phyloP scores from a whole-genome alignment of 139 green algal species.

The Chloropicon primus region DNA sequence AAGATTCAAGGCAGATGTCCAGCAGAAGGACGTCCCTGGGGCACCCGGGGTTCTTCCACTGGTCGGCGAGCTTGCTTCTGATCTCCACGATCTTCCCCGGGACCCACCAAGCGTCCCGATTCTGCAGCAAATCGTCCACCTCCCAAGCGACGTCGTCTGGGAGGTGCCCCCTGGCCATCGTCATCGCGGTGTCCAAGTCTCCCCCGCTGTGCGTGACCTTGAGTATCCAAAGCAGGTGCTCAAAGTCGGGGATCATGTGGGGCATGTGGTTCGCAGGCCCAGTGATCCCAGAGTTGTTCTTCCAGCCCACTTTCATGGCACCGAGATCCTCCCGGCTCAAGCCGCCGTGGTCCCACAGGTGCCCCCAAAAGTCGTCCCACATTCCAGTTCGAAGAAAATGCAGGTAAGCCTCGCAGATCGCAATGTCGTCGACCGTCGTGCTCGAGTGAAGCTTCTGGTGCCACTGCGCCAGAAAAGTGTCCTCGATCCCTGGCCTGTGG shows the following conservation, averaged over 20 bases:
- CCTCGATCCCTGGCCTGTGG: slow-evolving; percentile 52
- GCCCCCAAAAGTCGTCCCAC: slow-evolving; percentile 41
- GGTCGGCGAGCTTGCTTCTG: slow-evolving; percentile 36
- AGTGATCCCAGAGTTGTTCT: slow-evolving; percentile 18
- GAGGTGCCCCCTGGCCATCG: slow-evolving; percentile 52
- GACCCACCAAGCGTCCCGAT: slow-evolving; percentile 80
- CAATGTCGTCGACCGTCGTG: slow-evolving; percentile 57
- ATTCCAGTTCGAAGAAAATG: slow-evolving; percentile 44
- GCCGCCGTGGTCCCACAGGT: slow-evolving; percentile 55
- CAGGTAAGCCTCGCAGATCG: slow-evolving; percentile 72
- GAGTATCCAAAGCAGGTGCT: slow-evolving; percentile 80
- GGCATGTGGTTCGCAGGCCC: slow-evolving; percentile 51
- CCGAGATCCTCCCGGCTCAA: slow-evolving; percentile 54
- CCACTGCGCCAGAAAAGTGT: slow-evolving; percentile 82
- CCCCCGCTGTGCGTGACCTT: slow-evolving; percentile 50
- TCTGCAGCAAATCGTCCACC: slow-evolving; percentile 56
- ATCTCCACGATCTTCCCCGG: slow-evolving; percentile 79
- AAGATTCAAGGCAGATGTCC: slow-evolving; percentile 79
- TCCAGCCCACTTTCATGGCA: slow-evolving; percentile 28
- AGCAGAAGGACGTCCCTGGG: slow-evolving; percentile 63
- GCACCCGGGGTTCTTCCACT: slow-evolving; percentile 45
- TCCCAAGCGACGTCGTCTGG: slow-evolving; percentile 46
- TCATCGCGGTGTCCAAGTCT: slow-evolving; percentile 62
- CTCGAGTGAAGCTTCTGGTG: slow-evolving; percentile 87
- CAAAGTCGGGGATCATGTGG: slow-evolving; percentile 63